These are phyloP conservation scores for Calonectria hawksworthii DNA, from an alignment of 2,329 filamentous ascomycete species.

Conservation along the genomic window DNA sequence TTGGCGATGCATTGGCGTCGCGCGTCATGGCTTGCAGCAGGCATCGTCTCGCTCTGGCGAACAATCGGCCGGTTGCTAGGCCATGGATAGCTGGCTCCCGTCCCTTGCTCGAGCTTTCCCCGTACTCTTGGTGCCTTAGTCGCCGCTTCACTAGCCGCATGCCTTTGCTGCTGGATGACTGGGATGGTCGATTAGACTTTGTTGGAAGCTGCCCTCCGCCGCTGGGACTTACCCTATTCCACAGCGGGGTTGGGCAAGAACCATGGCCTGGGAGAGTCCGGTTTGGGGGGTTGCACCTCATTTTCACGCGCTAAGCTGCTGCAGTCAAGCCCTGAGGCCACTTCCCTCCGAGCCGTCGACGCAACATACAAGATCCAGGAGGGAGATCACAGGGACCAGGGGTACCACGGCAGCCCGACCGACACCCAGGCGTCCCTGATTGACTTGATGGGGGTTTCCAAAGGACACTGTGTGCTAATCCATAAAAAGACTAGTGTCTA, in stretches of 20 bases:
- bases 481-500: no score
- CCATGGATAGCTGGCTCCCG: constrained; percentile 1
- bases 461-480: background rate
- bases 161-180: background rate
- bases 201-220: background rate
- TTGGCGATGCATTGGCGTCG: background rate
- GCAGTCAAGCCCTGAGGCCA: background rate
- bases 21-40: background rate
- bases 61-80: background rate
- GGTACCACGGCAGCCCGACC: background rate
- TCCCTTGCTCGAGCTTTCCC: background rate
- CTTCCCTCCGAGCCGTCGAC: background rate
- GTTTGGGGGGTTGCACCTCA: background rate
- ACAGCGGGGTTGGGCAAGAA: constrained; percentile 10
- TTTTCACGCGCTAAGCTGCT: background rate
- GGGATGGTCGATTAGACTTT: background rate
- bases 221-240: constrained; percentile 14
- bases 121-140: background rate
- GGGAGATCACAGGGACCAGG: constrained; percentile 24
- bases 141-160: background rate
- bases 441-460: no score
- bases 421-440: background rate
- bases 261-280: constrained; percentile 5
- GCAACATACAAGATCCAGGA: background rate
- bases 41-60: background rate